A percentile compares a stretch with the other conserved stretches of the same genome.
Conservation (phyloP, 768 basidiomycete genomes). For the Suillus occidentalis region DNA sequence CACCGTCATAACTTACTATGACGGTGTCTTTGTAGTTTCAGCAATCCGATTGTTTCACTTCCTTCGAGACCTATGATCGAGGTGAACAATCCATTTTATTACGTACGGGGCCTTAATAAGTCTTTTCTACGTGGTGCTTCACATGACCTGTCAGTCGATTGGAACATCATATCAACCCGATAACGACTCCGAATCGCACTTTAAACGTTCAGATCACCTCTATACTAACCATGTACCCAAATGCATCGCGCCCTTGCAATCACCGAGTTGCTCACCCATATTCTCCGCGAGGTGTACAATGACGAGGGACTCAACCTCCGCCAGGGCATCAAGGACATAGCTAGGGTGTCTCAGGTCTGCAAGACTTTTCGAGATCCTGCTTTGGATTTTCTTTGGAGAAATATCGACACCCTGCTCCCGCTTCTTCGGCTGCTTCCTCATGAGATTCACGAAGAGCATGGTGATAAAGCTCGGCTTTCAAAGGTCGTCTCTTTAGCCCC, state of each 20-base stretch:
- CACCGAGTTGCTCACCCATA: constrained; percentile 1
- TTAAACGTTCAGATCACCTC: neutral
- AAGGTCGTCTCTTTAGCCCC: neutral
- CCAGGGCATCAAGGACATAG: neutral
- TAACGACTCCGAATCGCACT: neutral
- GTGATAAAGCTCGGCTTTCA: neutral
- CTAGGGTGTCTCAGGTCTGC: neutral
- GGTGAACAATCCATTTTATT: neutral
- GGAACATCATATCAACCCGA: neutral
- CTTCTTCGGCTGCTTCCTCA: constrained; percentile 1
- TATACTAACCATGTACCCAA: neutral
- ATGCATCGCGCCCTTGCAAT: constrained; percentile 6
- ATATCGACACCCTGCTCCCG: neutral
- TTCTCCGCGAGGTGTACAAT: neutral
- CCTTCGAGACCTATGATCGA: neutral
- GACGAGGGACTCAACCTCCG: neutral
- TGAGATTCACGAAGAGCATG: neutral
- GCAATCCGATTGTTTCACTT: neutral
- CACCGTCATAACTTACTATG: too few relatives aligned
- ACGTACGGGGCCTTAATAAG: neutral
- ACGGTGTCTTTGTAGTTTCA: neutral
- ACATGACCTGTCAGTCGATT: neutral
- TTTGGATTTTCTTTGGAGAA: constrained; percentile 2
- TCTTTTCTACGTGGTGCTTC: neutral
- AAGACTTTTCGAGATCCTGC: neutral